Evolutionary conservation across 495 filamentous ascomycete genomes (phyloP).

Genomic region (Lasiosphaeria hispida): DNA sequence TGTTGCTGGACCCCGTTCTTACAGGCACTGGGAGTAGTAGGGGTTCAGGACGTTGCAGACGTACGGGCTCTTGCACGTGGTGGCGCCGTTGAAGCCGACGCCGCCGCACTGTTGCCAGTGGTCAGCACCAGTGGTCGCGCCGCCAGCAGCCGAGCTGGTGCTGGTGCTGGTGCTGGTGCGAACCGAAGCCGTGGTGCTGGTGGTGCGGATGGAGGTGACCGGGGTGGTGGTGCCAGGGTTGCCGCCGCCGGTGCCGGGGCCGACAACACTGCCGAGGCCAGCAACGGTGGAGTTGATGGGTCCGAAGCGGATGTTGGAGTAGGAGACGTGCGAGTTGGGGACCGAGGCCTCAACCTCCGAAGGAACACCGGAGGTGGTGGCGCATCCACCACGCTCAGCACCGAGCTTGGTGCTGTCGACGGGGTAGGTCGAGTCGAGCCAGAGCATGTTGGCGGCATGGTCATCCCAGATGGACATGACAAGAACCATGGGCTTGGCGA

Average conservation of each 20-base stretch:
- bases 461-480: conserved; percentile 80
- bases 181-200: conserved; percentile 7
- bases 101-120: conserved; percentile 48
- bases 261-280: conserved; percentile 21
- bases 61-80: conserved; percentile 36
- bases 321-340: conserved; percentile 52
- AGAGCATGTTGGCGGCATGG: conserved; percentile 75
- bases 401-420: conserved; percentile 51
- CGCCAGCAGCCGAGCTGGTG: conserved; percentile 1
- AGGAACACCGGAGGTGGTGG: conserved; percentile 59
- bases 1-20: conserved; percentile 11
- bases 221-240: conserved; percentile 9
- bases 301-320: conserved; percentile 70
- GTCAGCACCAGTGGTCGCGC: conserved; percentile 19
- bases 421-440: conserved; percentile 79
- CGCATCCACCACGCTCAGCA: conserved; percentile 67
- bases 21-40: conserved; percentile 46
- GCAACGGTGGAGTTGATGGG: conserved; percentile 62
- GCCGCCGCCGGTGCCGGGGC: conserved; percentile 16
- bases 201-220: conserved; percentile 19
- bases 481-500: conserved; percentile 65
- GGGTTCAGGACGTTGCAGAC: conserved; percentile 29
- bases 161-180: conserved; percentile 12
- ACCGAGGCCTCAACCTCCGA: conserved; percentile 54
- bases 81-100: conserved; percentile 43